These are phyloP conservation scores for Cymbopogon citratus DNA, from an alignment of 176 grass and related monocot genomes.

Conservation along the genomic window DNA sequence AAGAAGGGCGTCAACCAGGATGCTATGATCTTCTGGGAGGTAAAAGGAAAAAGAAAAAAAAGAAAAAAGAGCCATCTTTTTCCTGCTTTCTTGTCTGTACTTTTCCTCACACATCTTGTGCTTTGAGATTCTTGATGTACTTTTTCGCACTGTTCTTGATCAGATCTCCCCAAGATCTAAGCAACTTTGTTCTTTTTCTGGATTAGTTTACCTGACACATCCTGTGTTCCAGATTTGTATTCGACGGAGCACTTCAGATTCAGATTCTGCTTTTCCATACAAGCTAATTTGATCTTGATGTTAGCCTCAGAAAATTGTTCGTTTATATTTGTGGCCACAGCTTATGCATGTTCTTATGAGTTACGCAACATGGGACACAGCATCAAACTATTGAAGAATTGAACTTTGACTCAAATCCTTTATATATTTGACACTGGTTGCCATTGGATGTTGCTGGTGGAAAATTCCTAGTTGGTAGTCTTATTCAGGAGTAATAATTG, in stretches of 20 bases:
- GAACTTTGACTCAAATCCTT: constrained; percentile 27
- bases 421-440: constrained; percentile 28
- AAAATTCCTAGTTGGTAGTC: constrained; percentile 31
- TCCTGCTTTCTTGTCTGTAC: constrained; percentile 13
- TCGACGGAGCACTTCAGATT: neutral
- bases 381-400: constrained; percentile 27
- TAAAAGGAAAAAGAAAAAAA: constrained; percentile 13
- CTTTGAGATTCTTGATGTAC: neutral
- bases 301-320: neutral
- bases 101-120: constrained; percentile 11
- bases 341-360: neutral
- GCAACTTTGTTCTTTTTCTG: neutral
- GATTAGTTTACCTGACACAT: neutral
- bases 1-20: constrained; percentile 94
- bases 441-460: constrained; percentile 23
- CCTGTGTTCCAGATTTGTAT: constrained; percentile 26
- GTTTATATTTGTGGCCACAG: neutral
- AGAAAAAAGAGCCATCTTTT: neutral
- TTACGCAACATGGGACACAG: constrained; percentile 15
- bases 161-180: constrained; percentile 26
- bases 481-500: constrained; percentile 40
- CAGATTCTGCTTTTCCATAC: neutral
- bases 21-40: constrained; percentile 97
- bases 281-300: constrained; percentile 26
- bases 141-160: constrained; percentile 11